These are phyloP conservation scores for Cutaneotrichosporon mucoides DNA, from an alignment of 1,284 basidiomycete genomes.

Conservation along the genomic window DNA sequence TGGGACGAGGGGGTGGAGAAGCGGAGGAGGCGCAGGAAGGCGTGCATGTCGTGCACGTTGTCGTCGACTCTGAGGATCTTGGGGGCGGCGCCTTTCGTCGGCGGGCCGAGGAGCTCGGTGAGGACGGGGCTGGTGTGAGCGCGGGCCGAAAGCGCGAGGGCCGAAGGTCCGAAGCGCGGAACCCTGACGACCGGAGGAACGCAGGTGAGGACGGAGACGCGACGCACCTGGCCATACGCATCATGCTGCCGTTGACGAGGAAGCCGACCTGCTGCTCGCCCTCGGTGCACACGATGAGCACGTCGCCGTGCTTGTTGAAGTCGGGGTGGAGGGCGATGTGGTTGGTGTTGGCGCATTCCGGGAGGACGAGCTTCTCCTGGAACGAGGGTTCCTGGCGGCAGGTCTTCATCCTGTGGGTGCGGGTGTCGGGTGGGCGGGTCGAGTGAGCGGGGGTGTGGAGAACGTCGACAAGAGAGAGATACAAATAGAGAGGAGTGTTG, in stretches of 20 bases:
- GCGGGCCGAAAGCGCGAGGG: neutral
- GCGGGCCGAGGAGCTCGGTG: neutral
- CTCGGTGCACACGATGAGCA: slow-evolving; percentile 12
- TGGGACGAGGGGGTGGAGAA: neutral
- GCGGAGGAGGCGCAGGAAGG: slow-evolving; percentile 16
- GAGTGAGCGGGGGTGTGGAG: neutral
- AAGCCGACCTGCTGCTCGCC: slow-evolving; percentile 13
- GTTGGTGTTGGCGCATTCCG: neutral
- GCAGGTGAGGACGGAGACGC: neutral
- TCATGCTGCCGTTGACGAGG: slow-evolving; percentile 16
- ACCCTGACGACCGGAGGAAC: no score
- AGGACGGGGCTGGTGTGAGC: slow-evolving; percentile 8
- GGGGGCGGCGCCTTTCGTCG: neutral
- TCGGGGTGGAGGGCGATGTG: slow-evolving; percentile 14
- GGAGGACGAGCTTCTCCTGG: neutral
- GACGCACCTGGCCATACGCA: slow-evolving; percentile 18
- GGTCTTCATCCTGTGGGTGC: neutral
- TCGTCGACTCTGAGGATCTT: slow-evolving; percentile 8
- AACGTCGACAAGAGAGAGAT: no score
- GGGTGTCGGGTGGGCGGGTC: neutral
- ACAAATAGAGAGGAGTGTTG: neutral
- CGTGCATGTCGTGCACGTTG: slow-evolving; percentile 15
- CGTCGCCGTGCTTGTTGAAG: slow-evolving; percentile 15
- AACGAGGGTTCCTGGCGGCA: neutral
- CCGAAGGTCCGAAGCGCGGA: no score